Evolutionary conservation across 2,329 filamentous ascomycete species (phyloP).

Genomic region (Calonectria multiphialidica): DNA sequence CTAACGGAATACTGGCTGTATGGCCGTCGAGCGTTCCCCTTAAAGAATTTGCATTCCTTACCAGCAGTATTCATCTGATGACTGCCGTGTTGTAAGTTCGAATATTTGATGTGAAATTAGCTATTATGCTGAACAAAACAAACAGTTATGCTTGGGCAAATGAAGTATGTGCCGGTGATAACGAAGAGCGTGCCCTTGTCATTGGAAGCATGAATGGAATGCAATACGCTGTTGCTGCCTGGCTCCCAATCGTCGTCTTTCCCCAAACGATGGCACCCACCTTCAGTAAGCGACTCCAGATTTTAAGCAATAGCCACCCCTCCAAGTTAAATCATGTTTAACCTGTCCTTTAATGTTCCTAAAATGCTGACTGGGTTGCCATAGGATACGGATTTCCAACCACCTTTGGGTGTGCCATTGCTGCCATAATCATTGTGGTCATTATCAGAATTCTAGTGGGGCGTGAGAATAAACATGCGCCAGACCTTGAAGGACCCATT

Average conservation of each 20-base stretch:
- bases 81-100: background rate
- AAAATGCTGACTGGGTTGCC: background rate
- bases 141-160: background rate
- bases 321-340: background rate
- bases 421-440: background rate
- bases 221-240: background rate
- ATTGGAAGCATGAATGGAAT: slow-evolving; percentile 2
- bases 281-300: background rate
- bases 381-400: background rate
- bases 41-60: background rate
- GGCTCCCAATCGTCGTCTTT: background rate
- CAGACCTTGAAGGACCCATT: background rate
- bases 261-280: background rate
- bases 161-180: background rate
- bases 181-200: background rate
- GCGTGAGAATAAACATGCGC: background rate
- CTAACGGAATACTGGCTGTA: background rate
- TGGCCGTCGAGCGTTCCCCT: background rate
- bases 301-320: no score
- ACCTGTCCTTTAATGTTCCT: background rate
- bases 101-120: no score
- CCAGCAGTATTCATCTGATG: background rate
- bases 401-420: background rate
- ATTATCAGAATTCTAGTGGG: background rate
- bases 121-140: background rate